phyloP scores from a whole-genome alignment of 306 rosid genomes.

The Casuarina cunninghamiana region DNA sequence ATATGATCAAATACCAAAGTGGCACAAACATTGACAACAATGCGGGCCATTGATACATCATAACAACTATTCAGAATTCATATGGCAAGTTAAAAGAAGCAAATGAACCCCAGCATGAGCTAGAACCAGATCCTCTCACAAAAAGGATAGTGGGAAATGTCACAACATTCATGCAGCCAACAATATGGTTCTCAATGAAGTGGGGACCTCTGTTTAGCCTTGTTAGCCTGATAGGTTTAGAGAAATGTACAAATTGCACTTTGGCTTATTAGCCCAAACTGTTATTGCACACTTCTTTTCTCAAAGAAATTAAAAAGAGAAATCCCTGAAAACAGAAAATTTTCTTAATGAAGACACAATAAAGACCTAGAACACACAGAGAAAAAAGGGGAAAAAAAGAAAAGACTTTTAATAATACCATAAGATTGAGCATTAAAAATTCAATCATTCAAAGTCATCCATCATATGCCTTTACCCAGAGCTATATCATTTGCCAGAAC shows the following conservation, averaged over 20 bases:
- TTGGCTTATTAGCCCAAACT: background rate
- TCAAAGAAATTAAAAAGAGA: background rate
- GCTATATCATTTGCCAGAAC: background rate
- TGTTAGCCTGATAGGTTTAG: background rate
- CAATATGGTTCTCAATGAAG: background rate
- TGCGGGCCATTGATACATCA: background rate
- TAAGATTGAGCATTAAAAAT: background rate
- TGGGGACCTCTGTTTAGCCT: background rate
- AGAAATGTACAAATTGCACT: background rate
- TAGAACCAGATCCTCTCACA: background rate
- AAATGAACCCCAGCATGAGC: background rate
- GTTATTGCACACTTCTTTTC: background rate
- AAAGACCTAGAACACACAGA: background rate
- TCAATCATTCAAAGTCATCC: background rate
- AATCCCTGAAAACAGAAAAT: background rate
- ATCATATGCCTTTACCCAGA: background rate
- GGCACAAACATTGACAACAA: background rate
- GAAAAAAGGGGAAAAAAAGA: background rate
- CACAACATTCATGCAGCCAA: background rate
- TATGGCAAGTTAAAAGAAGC: background rate
- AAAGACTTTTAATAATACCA: background rate
- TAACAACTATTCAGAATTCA: background rate
- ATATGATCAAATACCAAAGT: background rate
- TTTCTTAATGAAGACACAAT: background rate
- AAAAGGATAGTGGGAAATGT: background rate